These are phyloP conservation scores for Sugiyamaella mastotermitis DNA, from an alignment of 805 yeast genomes.

Conservation along the genomic window DNA sequence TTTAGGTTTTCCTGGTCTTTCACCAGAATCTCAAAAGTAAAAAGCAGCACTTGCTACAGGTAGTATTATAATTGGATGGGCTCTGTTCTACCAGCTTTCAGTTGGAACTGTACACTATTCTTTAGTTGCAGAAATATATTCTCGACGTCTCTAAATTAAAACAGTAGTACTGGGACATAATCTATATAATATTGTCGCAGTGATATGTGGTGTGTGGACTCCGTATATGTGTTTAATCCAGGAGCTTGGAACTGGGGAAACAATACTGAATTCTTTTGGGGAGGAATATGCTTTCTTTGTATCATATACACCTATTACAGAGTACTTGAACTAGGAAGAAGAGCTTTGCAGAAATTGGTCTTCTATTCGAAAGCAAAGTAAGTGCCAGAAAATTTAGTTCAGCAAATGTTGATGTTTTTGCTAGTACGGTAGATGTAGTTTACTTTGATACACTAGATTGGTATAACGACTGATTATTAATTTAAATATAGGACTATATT, in stretches of 20 bases:
- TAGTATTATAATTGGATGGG: constrained; percentile 39
- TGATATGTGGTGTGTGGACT: constrained; percentile 12
- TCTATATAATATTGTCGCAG: constrained; percentile 18
- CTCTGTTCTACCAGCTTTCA: constrained; percentile 40
- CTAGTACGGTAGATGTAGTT: constrained; percentile 1
- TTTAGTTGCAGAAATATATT: constrained; percentile 38
- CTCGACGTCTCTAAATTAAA: constrained; percentile 37
- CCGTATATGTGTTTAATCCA: constrained; percentile 48
- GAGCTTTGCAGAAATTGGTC: constrained; percentile 57
- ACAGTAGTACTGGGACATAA: constrained; percentile 37
- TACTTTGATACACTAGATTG: too few relatives aligned
- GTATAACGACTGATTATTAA: too few relatives aligned
- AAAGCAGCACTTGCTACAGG: constrained; percentile 26
- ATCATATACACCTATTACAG: constrained; percentile 42
- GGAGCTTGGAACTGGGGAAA: constrained; percentile 41
- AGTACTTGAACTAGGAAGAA: constrained; percentile 52
- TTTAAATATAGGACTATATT: too few relatives aligned
- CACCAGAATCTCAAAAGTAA: constrained; percentile 10
- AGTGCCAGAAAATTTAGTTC: constrained; percentile 25
- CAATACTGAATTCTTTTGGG: constrained; percentile 43
- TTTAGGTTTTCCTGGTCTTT: constrained; percentile 32
- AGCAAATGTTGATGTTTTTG: constrained; percentile 14
- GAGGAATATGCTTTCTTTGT: constrained; percentile 31
- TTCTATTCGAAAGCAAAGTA: constrained; percentile 36
- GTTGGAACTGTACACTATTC: constrained; percentile 40